Base-by-base conservation (phyloP, 1,284 basidiomycete genomes). In the Ganoderma lucidum region DNA sequence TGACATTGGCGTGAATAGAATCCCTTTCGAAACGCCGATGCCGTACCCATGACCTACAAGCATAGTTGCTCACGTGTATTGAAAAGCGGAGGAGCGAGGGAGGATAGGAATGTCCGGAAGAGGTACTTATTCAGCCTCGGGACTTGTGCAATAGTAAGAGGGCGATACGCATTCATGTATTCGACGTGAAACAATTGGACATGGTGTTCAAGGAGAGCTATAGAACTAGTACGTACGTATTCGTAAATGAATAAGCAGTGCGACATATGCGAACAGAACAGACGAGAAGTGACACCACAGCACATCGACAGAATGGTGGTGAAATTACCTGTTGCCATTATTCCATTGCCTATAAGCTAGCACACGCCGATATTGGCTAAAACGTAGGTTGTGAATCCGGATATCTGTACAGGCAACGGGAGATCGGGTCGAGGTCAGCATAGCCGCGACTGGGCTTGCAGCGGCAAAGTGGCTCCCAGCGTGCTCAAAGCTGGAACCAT, bases 321-420 rank as follows among this genome's bases (percentile, higher is more conserved):
- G 51, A 32, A 15, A 64, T 68, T 70, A 69, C 71, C 71, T 72
- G 30, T 64, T 28, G 55, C 19, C 63, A 63, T 64, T 65, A 60
- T 28, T 67, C 63, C 63, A 17, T 44, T 60, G 23, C 60, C 15
- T 42, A 48, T 71, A 66, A 65, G 45, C 65, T 69, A 67, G 65
- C 63, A 66, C 15, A 23, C 51, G 56, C 53, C 17, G 10, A 28
- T 35, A 56, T 17, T 17, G 53, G 53, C 53, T 56, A 15, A 30
- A 56, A 32, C 32, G 53, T 56, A 56, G 53, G 30, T 15, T 56
- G 53, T 56, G 32, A 30, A 56, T 56, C 53, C 53, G 32, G 28
- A 56, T 32, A 56, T 19, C 32, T 19, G 53, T 56, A 56, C 53
- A 56, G 15, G 17, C 53, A 35, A 23, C 10, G 6, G 41, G 35